Evolutionary conservation across 164 flowering plant genomes (phyloP).

Genomic region (Protea cynaroides): DNA sequence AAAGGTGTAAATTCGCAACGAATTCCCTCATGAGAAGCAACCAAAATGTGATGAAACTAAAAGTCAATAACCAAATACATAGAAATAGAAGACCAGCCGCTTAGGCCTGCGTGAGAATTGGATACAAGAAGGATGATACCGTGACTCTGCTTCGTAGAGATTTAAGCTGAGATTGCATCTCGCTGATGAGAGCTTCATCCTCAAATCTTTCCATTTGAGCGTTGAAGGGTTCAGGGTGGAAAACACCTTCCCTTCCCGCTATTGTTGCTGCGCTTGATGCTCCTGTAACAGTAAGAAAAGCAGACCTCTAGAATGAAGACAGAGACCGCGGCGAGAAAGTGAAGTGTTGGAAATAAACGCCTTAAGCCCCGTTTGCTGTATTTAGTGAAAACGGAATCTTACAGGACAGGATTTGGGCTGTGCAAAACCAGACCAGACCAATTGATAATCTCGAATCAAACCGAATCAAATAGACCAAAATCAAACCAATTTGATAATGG

Average conservation of each 20-base stretch:
- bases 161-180: slow-evolving; percentile 12
- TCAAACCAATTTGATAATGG: too few species aligned
- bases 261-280: not conserved
- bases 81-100: not conserved
- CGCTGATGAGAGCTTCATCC: slow-evolving; percentile 9
- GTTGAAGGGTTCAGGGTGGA: not conserved
- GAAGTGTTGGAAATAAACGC: too few species aligned
- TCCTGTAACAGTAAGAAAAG: too few species aligned
- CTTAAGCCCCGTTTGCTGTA: too few species aligned
- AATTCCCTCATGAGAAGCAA: not conserved
- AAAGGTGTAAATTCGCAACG: not conserved
- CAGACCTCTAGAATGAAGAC: too few species aligned
- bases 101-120: not conserved
- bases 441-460: too few species aligned
- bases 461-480: too few species aligned
- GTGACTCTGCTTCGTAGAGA: slow-evolving; percentile 19
- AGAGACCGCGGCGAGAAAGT: too few species aligned
- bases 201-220: slow-evolving; percentile 4
- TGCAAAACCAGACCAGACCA: too few species aligned
- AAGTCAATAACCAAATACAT: not conserved
- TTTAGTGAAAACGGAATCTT: too few species aligned
- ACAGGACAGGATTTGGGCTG: too few species aligned
- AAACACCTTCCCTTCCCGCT: slow-evolving; percentile 2
- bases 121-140: slow-evolving; percentile 7
- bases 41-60: too few species aligned